Evolutionary conservation across 1,284 basidiomycete species (phyloP), one percentile per base, ranked within the genome.

Genomic region (Naganishia sp.): DNA sequence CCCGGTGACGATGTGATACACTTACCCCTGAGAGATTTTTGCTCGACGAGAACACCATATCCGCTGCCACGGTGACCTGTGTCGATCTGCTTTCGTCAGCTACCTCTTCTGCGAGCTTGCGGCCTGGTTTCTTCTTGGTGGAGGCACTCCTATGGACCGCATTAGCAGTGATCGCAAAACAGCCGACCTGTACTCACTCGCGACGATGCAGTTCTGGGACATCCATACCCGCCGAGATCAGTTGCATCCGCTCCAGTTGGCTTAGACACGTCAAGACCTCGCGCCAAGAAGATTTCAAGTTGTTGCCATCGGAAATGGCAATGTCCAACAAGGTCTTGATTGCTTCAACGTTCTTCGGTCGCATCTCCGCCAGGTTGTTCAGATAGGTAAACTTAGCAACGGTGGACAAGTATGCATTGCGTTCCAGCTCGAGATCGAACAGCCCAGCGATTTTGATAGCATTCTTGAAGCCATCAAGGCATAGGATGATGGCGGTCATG

Each of bases 1-100:
- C 39, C 17, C 18, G 42, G 11, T n/a, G 53, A 61, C 21, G 4
- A 39, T 18, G 81, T 10, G 35, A 39, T 10, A 39, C 10, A 39
- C 90, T 69, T 80, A 95, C 94, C 50, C 96, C 96, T 28, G 92
- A 92, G 32, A 99, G 83, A 73, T 91, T 92, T 72, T 94, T 92
- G 71, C 92, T 95, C 17, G 94, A 84, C 3, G 95, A 97, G 80
- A 99, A 99, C 31, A 99, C 94, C 91, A 97, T 97, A 77, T 99
- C 96, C 6, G 95, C 92, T 0, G 96, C 94, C 55, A 99, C 94
- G 0, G 95, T 99, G 71, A 99, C 97, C 78, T 99, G 94, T 0
- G 92, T 93, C 31, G 96, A 98, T 54, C 93, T 87, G 74, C 95
- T 96, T 77, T 98, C 96, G 72, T 94, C 93, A 0, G 94, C 94